Evolutionary conservation across 2,329 filamentous ascomycete species (phyloP).

Genomic region (Gaeumannomyces sp.): DNA sequence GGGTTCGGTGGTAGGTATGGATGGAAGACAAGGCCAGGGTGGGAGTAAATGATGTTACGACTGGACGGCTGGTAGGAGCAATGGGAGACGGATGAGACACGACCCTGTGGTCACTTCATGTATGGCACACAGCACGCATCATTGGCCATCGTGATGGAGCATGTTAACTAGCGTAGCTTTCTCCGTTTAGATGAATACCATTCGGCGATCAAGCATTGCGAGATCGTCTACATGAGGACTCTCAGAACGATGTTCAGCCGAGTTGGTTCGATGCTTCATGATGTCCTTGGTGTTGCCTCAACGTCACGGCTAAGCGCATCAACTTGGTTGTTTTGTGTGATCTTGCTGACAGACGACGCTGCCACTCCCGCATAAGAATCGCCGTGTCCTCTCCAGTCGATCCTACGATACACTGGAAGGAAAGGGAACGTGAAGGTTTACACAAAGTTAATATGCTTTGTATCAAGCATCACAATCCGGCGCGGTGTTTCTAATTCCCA

Average conservation of each 20-base stretch:
- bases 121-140: conserved; percentile 1
- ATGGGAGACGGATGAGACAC: background rate
- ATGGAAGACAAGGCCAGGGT: conserved; percentile 4
- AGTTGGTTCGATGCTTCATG: background rate
- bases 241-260: no score
- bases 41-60: conserved; percentile 3
- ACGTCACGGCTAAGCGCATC: no score
- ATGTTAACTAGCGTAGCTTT: background rate
- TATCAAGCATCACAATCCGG: background rate
- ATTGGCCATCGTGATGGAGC: background rate
- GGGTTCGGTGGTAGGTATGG: background rate
- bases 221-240: background rate
- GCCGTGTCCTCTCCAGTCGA: no score
- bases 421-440: background rate
- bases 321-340: no score
- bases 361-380: no score
- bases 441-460: background rate
- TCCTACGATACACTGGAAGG: no score
- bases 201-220: background rate
- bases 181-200: background rate
- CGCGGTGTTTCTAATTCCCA: background rate
- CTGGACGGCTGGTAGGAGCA: conserved; percentile 1
- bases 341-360: no score
- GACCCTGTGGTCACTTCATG: background rate
- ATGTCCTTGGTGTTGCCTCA: no score